Base-by-base conservation (phyloP, 148 eudicot genomes). In the Drosera capensis region DNA sequence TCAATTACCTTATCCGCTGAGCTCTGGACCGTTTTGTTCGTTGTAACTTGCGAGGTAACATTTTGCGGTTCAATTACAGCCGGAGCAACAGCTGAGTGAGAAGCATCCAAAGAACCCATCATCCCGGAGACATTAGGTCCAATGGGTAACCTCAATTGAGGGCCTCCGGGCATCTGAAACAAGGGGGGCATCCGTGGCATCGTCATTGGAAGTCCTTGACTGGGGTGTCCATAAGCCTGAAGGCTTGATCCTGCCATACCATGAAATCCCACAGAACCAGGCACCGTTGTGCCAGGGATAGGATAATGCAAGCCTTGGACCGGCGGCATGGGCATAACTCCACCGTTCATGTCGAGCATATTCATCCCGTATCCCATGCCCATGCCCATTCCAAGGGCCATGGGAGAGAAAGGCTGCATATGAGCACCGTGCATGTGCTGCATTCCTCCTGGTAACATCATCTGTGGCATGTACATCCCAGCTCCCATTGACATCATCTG, bases 401-500 rank as follows among this genome's bases (percentile, higher is more conserved):
- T 71, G 4, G 88, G 72, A 28, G 81, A 49, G 54, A 68, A 87
- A 63, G 66, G 82, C 13, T 76, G 74, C 69, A 81, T 49, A 50
- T 78, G 93, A 25, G 78, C 65, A 15, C 85, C 73, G 28, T 67
- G 90, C 45, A 80, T 20, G 37, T 71, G 76, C 47, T 73, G 84
- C 79, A 79, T 58, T 62, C 84, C 88, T 7, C 77, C 21, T 1
- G 94, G 78, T 24, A 73, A 56, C 90, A 82, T 77, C 96, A 87
- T 79, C 31, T 72, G 82, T 14, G 80, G 94, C 80, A 82, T 82
- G 48, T 76, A 87, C 50, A 87, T 8, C 41, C 96, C 94, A 40
- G 80, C 65, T 46, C 96, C 96, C 96, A 87, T 79, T n/a, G 94
- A 74, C 80, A 82, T 71, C 22, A 87, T 72, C 96, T 87, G 90